Evolutionary conservation across 768 basidiomycete species (phyloP).

Genomic region (Suillus subaureus): DNA sequence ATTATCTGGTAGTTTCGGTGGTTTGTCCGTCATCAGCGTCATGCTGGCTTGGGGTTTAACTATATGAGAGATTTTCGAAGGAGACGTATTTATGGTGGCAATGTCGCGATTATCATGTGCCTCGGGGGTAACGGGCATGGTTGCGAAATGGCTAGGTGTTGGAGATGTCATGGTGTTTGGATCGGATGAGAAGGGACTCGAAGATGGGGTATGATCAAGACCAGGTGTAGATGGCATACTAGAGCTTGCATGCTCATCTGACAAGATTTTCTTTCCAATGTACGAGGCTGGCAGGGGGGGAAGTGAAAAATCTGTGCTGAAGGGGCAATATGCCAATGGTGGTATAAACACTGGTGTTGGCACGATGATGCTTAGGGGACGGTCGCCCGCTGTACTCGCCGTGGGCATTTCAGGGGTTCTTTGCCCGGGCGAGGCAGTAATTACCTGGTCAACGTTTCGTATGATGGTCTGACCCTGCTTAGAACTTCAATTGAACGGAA

Average conservation of each 20-base stretch:
- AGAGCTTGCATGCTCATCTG: constrained; percentile 16
- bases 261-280: constrained; percentile 23
- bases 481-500: background rate
- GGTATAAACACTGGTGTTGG: constrained; percentile 24
- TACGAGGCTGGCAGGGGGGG: constrained; percentile 32
- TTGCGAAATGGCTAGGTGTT: constrained; percentile 28
- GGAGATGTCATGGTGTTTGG: constrained; percentile 25
- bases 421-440: background rate
- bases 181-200: background rate
- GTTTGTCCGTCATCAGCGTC: constrained; percentile 11
- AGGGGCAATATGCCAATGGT: constrained; percentile 36
- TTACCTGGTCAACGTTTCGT: background rate
- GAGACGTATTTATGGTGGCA: constrained; percentile 16
- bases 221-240: constrained; percentile 15
- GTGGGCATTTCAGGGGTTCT: background rate
- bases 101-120: constrained; percentile 14
- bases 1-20: background rate
- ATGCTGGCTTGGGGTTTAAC: constrained; percentile 7
- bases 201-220: constrained; percentile 12
- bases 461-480: background rate
- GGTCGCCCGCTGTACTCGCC: background rate
- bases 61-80: constrained; percentile 14
- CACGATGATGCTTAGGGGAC: constrained; percentile 32
- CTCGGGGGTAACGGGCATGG: constrained; percentile 29
- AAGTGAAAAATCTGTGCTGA: constrained; percentile 33